A percentile compares a stretch with the other conserved stretches of the same genome.
These are phyloP conservation scores for Agastache rugosa DNA, from an alignment of 257 asterid genomes.

Conservation along the genomic window DNA sequence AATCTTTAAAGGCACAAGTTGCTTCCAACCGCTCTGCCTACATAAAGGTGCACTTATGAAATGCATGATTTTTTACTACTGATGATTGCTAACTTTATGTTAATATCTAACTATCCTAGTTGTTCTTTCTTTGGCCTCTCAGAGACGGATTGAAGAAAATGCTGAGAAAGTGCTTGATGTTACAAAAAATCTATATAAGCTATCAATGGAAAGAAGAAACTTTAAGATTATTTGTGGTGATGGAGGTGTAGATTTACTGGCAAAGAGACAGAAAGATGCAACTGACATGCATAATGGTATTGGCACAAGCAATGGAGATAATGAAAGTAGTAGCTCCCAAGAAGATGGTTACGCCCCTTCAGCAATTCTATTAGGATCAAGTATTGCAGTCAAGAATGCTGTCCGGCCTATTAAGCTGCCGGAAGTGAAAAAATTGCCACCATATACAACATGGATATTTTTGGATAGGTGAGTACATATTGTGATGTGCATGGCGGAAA, in stretches of 20 bases:
- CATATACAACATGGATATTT: constrained; percentile 86
- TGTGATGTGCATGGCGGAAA: constrained; percentile 32
- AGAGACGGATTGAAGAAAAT: constrained; percentile 78
- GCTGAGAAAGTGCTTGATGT: constrained; percentile 60
- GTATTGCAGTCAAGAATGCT: constrained; percentile 87
- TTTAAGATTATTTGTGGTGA: constrained; percentile 50
- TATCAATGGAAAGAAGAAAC: constrained; percentile 68
- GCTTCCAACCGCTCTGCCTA: constrained; percentile 59
- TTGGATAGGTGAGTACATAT: constrained; percentile 74
- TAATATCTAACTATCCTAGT: constrained; percentile 23
- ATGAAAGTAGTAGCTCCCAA: constrained; percentile 68
- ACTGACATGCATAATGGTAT: constrained; percentile 80
- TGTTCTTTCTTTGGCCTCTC: constrained; percentile 43
- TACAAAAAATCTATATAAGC: constrained; percentile 52
- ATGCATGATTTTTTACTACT: constrained; percentile 27
- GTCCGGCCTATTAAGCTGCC: constrained; percentile 87
- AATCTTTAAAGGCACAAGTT: constrained; percentile 64
- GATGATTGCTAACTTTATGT: constrained; percentile 33
- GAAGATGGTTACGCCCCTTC: constrained; percentile 93
- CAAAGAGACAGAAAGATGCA: constrained; percentile 91
- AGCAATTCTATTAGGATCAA: constrained; percentile 85
- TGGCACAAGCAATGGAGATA: constrained; percentile 64
- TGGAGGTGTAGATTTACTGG: constrained; percentile 66
- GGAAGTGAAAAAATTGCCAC: constrained; percentile 67
- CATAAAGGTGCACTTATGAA: constrained; percentile 63